Evolutionary conservation across 225 moss, liverwort and hornwort species (phyloP).

Genomic region (Climacium dendroides): DNA sequence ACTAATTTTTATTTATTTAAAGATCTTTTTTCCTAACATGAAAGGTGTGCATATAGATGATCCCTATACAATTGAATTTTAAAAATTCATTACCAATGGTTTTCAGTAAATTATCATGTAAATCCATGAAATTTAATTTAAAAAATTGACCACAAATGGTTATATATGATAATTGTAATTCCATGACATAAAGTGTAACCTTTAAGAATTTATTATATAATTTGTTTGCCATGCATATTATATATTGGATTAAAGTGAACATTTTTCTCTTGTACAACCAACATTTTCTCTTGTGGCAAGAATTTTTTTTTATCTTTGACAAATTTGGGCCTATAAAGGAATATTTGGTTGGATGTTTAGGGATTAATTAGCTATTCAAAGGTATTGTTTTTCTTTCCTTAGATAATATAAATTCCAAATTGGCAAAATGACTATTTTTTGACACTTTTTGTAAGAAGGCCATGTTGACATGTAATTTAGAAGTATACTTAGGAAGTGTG

Average conservation of each 20-base stretch:
- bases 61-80: not conserved
- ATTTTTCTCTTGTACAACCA: not conserved
- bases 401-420: not conserved
- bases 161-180: not conserved
- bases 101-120: not conserved
- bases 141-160: not conserved
- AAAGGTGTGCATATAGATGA: not conserved
- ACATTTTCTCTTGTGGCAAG: not conserved
- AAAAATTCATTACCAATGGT: not conserved
- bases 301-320: not conserved
- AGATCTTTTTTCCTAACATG: not conserved
- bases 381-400: not conserved
- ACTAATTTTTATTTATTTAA: not conserved
- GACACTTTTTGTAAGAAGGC: not conserved
- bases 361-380: fast-evolving
- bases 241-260: not conserved
- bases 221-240: not conserved
- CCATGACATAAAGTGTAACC: not conserved
- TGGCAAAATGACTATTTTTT: not conserved
- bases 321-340: not conserved
- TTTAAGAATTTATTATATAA: not conserved
- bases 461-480: not conserved
- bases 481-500: not conserved
- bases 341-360: not conserved
- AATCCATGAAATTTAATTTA: not conserved